Percentiles rank a stretch among this genome's conserved stretches.
These are phyloP conservation scores for Mycena sp. DNA, from an alignment of 1,284 basidiomycete species.

Conservation along the genomic window DNA sequence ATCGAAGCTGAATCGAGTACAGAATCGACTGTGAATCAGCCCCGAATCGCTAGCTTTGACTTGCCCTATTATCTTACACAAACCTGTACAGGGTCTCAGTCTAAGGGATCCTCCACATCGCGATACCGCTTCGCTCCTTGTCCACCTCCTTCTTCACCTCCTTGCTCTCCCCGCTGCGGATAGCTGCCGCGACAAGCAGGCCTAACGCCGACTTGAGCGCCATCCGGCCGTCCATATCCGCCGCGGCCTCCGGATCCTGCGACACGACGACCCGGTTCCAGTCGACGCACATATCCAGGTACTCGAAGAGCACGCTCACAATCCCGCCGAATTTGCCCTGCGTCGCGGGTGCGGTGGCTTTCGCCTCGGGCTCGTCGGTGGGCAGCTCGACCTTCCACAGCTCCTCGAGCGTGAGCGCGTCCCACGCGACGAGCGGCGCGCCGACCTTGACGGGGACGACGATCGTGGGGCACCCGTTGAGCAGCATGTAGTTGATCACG, in stretches of 20 bases:
- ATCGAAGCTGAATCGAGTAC: too few species aligned
- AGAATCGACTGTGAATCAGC: too few species aligned
- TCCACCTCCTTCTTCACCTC: slow-evolving; percentile 66
- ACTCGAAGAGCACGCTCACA: slow-evolving; percentile 64
- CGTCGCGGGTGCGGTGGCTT: background rate
- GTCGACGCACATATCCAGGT: slow-evolving; percentile 67
- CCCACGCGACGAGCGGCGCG: slow-evolving; percentile 70
- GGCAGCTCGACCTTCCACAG: slow-evolving; percentile 56
- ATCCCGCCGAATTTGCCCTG: slow-evolving; percentile 59
- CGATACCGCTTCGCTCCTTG: slow-evolving; percentile 63
- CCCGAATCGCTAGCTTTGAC: too few species aligned
- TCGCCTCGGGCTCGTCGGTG: slow-evolving; percentile 42
- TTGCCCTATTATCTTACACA: too few species aligned
- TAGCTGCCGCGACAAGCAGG: slow-evolving; percentile 61
- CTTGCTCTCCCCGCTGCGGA: slow-evolving; percentile 62
- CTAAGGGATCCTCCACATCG: slow-evolving; percentile 71
- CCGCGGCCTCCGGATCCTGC: slow-evolving; percentile 25
- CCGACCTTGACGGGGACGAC: slow-evolving; percentile 67
- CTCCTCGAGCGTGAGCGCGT: slow-evolving; percentile 64
- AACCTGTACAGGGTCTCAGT: too few species aligned
- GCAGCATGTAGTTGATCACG: slow-evolving; percentile 67
- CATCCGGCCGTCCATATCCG: slow-evolving; percentile 46
- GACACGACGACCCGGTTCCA: slow-evolving; percentile 54
- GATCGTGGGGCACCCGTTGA: slow-evolving; percentile 69
- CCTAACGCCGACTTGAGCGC: slow-evolving; percentile 57